These are phyloP conservation scores for Monosporascus sp. DNA, from an alignment of 2,329 filamentous ascomycete genomes.

Conservation along the genomic window DNA sequence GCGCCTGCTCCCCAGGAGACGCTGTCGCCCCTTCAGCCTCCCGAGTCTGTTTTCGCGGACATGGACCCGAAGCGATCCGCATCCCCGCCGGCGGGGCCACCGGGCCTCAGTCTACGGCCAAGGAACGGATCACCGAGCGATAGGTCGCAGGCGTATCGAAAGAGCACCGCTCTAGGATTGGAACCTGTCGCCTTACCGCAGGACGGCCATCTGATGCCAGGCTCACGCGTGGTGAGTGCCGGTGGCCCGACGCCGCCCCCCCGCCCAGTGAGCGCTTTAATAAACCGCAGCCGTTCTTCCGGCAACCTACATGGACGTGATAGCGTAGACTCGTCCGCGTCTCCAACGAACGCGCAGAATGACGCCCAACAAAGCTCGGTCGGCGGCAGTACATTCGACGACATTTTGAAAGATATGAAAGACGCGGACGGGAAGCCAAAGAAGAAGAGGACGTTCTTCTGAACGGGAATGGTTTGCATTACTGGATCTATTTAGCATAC, in stretches of 20 bases:
- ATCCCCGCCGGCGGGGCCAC: slow-evolving; percentile 21
- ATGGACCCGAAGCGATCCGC: slow-evolving; percentile 26
- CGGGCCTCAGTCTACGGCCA: slow-evolving; percentile 20
- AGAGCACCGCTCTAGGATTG: slow-evolving; percentile 27
- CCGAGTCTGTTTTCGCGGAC: slow-evolving; percentile 26
- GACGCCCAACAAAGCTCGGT: slow-evolving; percentile 17
- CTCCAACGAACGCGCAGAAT: slow-evolving; percentile 11
- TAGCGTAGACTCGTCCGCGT: slow-evolving; percentile 1
- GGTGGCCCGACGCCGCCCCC: slow-evolving; percentile 17
- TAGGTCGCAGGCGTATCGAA: slow-evolving; percentile 22
- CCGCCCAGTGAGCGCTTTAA: slow-evolving; percentile 19
- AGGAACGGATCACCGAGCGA: slow-evolving; percentile 21
- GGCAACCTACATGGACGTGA: slow-evolving; percentile 22
- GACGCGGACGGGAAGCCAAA: slow-evolving; percentile 27
- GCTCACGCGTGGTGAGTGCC: slow-evolving; percentile 21
- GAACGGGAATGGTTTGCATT: background rate
- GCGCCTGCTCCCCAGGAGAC: slow-evolving; percentile 16
- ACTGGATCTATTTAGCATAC: too few species aligned
- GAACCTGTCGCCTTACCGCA: slow-evolving; percentile 24
- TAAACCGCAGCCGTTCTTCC: slow-evolving; percentile 26
- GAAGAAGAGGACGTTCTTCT: slow-evolving; percentile 30
- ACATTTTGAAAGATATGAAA: slow-evolving; percentile 28
- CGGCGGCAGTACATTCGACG: slow-evolving; percentile 29
- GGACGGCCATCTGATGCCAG: slow-evolving; percentile 11
- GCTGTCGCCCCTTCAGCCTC: slow-evolving; percentile 23